Base-by-base conservation (phyloP, 2,329 filamentous ascomycete genomes). In the Fonsecaea monophora region DNA sequence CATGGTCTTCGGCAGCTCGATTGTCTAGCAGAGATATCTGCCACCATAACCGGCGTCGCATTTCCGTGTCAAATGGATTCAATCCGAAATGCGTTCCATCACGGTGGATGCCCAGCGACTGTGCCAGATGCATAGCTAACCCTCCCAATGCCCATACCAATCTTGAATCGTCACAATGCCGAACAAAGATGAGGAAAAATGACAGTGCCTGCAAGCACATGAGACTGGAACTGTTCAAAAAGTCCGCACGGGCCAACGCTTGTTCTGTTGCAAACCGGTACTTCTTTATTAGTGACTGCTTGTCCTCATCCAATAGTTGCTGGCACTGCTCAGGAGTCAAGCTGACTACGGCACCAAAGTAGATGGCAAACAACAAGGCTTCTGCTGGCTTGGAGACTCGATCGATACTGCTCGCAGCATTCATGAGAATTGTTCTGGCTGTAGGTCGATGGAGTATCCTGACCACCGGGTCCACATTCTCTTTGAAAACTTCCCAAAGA, bases 241-340 rank as follows among this genome's bases (percentile, higher is more conserved):
- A 84, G 68, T 87, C 85, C 7, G 88, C 87, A 58, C 85, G 82
- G 3, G 88, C 85, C 53, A 90, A 78, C 1, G 86, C 86, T 73
- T 90, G 88, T 72, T 90, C 87, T 2, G 87, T 77, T 1, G 83
- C 87, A 72, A 89, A 88, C 8, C 87, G 84, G 74, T 89, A 90
- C 57, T 83, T 83, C 54, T 78, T 79, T 32, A 88, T 77, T 6
- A 85, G 74, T 1, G 77, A 70, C 6, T 78, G 71, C 62, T 86
- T 83, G 37, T 85, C 82, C 75, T 86, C 82, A 10, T 84, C 84
- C 42, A 88, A 79, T 54, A 88, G 82, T 21, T 82, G 75, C 71
- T 77, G 77, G 74, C 77, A 84, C 68, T 78, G 79, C 68, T 80
- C 79, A 65, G 71, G 74, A 48, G 70, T 78, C 77, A 77, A 77